These are phyloP conservation scores for Porcisia hertigi DNA, from an alignment of 208 protist species.

Conservation along the genomic window DNA sequence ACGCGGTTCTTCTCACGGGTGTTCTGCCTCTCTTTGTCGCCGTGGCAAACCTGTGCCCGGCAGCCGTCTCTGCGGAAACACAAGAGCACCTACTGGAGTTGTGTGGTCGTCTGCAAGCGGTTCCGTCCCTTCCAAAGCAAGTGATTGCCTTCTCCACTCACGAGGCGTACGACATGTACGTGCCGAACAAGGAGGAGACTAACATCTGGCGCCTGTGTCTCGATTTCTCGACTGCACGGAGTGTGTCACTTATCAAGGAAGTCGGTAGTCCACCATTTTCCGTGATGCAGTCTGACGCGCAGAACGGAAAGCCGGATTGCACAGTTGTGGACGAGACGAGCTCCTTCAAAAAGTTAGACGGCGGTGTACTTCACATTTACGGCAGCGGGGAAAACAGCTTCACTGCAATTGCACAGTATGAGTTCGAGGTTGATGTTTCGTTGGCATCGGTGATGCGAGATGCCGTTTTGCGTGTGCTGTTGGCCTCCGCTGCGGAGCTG, in stretches of 20 bases:
- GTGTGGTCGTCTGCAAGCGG: conserved; percentile 17
- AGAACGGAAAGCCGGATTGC: conserved; percentile 28
- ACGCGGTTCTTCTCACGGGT: conserved; percentile 69
- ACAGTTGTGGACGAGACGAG: conserved; percentile 47
- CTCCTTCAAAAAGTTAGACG: conserved; percentile 54
- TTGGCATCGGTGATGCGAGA: conserved; percentile 54
- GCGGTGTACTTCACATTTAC: conserved; percentile 64
- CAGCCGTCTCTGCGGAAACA: conserved; percentile 34
- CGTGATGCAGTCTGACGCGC: conserved; percentile 35
- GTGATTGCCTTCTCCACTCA: conserved; percentile 64
- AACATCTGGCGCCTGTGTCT: conserved; percentile 58
- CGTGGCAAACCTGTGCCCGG: conserved; percentile 64
- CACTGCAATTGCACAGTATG: conserved; percentile 72
- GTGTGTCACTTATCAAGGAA: conserved; percentile 59
- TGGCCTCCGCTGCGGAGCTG: conserved; percentile 45
- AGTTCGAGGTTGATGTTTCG: conserved; percentile 49
- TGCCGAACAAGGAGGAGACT: conserved; percentile 26
- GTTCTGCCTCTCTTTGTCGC: conserved; percentile 68
- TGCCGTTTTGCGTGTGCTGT: conserved; percentile 47
- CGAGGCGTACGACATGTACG: conserved; percentile 80
- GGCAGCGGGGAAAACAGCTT: conserved; percentile 70
- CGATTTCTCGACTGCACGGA: conserved; percentile 65
- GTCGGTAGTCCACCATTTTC: conserved; percentile 43
- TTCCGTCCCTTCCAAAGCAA: conserved; percentile 17
- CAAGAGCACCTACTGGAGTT: conserved; percentile 42